These are phyloP conservation scores for Entomortierella beljakovae DNA, from an alignment of 192 early-diverging fungal genomes.

Conservation along the genomic window DNA sequence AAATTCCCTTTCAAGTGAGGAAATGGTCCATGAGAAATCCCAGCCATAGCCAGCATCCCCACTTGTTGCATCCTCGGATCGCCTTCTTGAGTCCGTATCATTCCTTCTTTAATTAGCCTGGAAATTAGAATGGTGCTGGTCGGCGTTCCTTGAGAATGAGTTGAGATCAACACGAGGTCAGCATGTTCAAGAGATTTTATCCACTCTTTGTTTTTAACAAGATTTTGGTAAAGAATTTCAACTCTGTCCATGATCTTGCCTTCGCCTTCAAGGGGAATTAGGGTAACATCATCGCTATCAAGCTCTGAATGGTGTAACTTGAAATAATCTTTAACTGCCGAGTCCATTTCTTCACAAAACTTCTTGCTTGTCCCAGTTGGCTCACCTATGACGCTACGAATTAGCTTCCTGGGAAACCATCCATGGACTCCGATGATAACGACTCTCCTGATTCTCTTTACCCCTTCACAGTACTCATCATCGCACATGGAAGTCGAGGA, in stretches of 20 bases:
- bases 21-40: slow-evolving; percentile 91
- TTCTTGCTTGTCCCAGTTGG: slow-evolving; percentile 92
- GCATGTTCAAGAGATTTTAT: slow-evolving; percentile 59
- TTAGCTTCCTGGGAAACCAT: slow-evolving; percentile 89
- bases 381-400: slow-evolving; percentile 85
- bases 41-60: slow-evolving; percentile 91
- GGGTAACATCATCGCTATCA: slow-evolving; percentile 62
- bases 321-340: slow-evolving; percentile 71
- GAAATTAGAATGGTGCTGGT: slow-evolving; percentile 85
- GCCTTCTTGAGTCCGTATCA: slow-evolving; percentile 58
- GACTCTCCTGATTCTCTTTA: slow-evolving; percentile 61
- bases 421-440: slow-evolving; percentile 91
- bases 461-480: slow-evolving; percentile 12
- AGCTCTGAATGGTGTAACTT: slow-evolving; percentile 60
- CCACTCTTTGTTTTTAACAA: slow-evolving; percentile 67
- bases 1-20: slow-evolving; percentile 84
- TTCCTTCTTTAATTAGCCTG: slow-evolving; percentile 72
- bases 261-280: slow-evolving; percentile 91
- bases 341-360: slow-evolving; percentile 91
- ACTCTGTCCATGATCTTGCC: slow-evolving; percentile 93
- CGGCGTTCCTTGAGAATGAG: slow-evolving; percentile 95
- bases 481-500: not conserved
- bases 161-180: slow-evolving; percentile 88
- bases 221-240: slow-evolving; percentile 80
- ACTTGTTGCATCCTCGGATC: slow-evolving; percentile 78